phyloP scores from a whole-genome alignment of 2,329 filamentous ascomycete genomes.

The Dissoconium aciculare region DNA sequence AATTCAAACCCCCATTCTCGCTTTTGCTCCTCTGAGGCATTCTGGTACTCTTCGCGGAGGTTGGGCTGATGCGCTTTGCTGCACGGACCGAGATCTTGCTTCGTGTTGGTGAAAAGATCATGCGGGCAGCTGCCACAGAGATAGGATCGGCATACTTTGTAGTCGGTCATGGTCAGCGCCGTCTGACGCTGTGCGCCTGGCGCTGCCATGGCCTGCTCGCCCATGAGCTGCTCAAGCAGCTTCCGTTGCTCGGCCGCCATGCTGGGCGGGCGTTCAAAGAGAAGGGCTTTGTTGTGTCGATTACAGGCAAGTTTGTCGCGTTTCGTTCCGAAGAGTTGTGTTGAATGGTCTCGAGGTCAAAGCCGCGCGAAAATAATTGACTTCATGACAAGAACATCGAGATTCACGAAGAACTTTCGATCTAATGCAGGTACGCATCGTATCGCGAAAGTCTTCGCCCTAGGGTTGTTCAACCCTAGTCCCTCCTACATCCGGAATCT shows the following conservation, averaged over 20 bases:
- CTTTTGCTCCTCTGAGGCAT: constrained; percentile 53
- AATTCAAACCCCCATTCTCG: constrained; percentile 80
- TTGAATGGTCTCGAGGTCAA: too few species aligned
- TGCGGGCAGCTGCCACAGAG: constrained; percentile 89
- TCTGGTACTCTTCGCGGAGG: constrained; percentile 78
- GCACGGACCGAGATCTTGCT: constrained; percentile 87
- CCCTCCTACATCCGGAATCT: too few species aligned
- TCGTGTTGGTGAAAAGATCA: constrained; percentile 98
- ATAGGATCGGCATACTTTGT: constrained; percentile 89
- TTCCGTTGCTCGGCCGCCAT: constrained; percentile 98
- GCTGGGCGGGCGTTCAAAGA: constrained; percentile 13
- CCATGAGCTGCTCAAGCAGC: constrained; percentile 87
- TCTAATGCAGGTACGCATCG: too few species aligned
- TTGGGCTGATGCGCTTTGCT: constrained; percentile 77
- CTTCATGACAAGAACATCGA: too few species aligned
- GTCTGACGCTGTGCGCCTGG: constrained; percentile 57
- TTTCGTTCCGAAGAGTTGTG: too few species aligned
- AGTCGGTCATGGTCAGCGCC: constrained; percentile 75
- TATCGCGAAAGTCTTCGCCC: too few species aligned
- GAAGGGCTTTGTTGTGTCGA: too few species aligned
- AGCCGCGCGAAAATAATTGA: too few species aligned
- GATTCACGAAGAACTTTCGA: too few species aligned
- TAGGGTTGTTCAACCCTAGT: too few species aligned
- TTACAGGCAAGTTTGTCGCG: too few species aligned
- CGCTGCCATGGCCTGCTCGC: constrained; percentile 53